Evolutionary conservation across 2,329 filamentous ascomycete species (phyloP).

Genomic region (Stagonosporopsis vannaccii): DNA sequence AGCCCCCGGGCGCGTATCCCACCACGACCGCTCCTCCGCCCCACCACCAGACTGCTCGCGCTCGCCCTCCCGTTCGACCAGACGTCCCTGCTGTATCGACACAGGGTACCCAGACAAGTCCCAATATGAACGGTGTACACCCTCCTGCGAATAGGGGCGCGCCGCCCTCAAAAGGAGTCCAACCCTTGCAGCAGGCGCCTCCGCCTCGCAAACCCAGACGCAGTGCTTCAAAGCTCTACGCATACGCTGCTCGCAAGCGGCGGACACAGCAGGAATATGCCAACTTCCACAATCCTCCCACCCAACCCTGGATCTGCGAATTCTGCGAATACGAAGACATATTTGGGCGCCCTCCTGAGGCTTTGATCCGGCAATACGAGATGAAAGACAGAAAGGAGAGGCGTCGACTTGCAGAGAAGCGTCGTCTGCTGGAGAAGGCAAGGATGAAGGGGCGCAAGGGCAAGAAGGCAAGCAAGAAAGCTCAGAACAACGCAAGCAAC

Average conservation of each 20-base stretch:
- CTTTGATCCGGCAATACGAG: conserved; percentile 90
- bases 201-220: conserved; percentile 70
- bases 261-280: conserved; percentile 77
- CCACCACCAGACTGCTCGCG: conserved; percentile 31
- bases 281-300: conserved; percentile 78
- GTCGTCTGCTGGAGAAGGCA: conserved; percentile 85
- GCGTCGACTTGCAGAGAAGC: conserved; percentile 84
- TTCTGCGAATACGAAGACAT: conserved; percentile 98
- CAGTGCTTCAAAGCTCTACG: conserved; percentile 72
- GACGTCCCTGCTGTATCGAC: conserved; percentile 55
- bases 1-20: conserved; percentile 49
- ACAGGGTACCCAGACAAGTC: conserved; percentile 64
- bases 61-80: conserved; percentile 40
- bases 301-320: conserved; percentile 93
- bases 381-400: conserved; percentile 89
- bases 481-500: conserved; percentile 45
- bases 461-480: conserved; percentile 78
- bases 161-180: conserved; percentile 48
- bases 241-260: conserved; percentile 77
- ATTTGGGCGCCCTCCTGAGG: conserved; percentile 84
- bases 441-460: conserved; percentile 92
- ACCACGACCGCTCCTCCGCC: conserved; percentile 28
- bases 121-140: conserved; percentile 55
- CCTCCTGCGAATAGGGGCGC: conserved; percentile 37
- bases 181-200: conserved; percentile 51